Percentiles rank a stretch among this genome's conserved stretches.
Evolutionary conservation across 179 eudicot genomes (phyloP).

Genomic region (Heliamphora ciliata): DNA sequence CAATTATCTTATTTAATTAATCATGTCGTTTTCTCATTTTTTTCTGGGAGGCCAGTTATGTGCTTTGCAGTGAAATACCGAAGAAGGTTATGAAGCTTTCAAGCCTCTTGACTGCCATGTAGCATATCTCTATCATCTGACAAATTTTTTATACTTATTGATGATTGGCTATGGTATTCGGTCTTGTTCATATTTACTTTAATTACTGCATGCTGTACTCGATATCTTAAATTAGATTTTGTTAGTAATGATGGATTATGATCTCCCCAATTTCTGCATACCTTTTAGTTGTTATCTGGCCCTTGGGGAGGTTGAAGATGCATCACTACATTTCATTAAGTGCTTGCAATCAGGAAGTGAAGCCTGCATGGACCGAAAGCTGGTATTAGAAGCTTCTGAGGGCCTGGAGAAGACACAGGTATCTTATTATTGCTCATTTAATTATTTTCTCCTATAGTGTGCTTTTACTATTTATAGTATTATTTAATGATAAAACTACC

Average conservation of each 20-base stretch:
- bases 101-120: not conserved
- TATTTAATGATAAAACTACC: not conserved
- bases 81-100: not conserved
- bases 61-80: not conserved
- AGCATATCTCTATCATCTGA: slow-evolving; percentile 8
- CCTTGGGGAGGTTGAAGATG: slow-evolving; percentile 81
- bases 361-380: slow-evolving; percentile 53
- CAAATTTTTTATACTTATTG: not conserved
- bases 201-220: not conserved
- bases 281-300: slow-evolving; percentile 70
- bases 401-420: slow-evolving; percentile 84
- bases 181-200: not conserved
- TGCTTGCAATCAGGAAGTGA: slow-evolving; percentile 55
- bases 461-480: not conserved
- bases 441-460: not conserved
- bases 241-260: not conserved
- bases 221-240: not conserved
- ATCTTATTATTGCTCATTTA: not conserved
- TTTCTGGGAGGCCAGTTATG: not conserved
- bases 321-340: slow-evolving; percentile 48
- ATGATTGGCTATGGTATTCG: not conserved
- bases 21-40: not conserved
- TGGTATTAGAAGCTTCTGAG: slow-evolving; percentile 71
- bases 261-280: not conserved
- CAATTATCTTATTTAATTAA: not conserved